phyloP scores from a whole-genome alignment of 371 early-diverging fungal genomes.

The Coemansia sp. region DNA sequence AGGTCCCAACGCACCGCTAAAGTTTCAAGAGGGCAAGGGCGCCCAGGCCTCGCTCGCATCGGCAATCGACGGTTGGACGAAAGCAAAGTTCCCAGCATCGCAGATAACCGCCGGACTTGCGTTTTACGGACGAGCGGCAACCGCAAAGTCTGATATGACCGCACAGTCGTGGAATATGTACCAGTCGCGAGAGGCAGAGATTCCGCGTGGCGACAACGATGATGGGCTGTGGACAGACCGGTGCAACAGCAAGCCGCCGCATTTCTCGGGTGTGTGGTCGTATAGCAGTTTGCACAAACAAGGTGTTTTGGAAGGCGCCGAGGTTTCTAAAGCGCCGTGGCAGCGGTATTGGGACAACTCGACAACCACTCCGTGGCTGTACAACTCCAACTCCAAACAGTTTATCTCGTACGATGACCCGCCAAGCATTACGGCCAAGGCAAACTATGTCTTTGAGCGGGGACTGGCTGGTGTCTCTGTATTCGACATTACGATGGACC shows the following conservation, averaged over 20 bases:
- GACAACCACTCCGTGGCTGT: slow-evolving; percentile 67
- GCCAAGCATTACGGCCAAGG: slow-evolving; percentile 59
- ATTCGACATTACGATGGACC: slow-evolving; percentile 60
- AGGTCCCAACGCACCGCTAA: slow-evolving; percentile 68
- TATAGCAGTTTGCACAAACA: slow-evolving; percentile 56
- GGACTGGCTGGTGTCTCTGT: slow-evolving; percentile 63
- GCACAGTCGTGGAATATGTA: slow-evolving; percentile 33
- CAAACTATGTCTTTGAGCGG: slow-evolving; percentile 54
- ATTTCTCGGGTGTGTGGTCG: slow-evolving; percentile 57
- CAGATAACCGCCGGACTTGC: slow-evolving; percentile 68
- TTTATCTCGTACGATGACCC: slow-evolving; percentile 70
- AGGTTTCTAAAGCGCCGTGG: slow-evolving; percentile 57
- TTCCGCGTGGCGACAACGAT: slow-evolving; percentile 40
- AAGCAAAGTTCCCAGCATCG: slow-evolving; percentile 60
- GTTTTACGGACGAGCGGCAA: slow-evolving; percentile 68
- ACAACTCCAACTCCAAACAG: slow-evolving; percentile 57
- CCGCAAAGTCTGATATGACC: slow-evolving; percentile 56
- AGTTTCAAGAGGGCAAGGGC: slow-evolving; percentile 53
- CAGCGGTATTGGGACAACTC: slow-evolving; percentile 62
- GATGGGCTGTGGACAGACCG: slow-evolving; percentile 38
- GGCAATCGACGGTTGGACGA: slow-evolving; percentile 43
- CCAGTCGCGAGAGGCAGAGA: slow-evolving; percentile 20
- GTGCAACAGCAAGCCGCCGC: slow-evolving; percentile 22
- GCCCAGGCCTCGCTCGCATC: slow-evolving; percentile 45
- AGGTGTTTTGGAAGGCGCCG: slow-evolving; percentile 53